These are phyloP conservation scores for Lentinula raphanica DNA, from an alignment of 768 basidiomycete species.

Conservation along the genomic window DNA sequence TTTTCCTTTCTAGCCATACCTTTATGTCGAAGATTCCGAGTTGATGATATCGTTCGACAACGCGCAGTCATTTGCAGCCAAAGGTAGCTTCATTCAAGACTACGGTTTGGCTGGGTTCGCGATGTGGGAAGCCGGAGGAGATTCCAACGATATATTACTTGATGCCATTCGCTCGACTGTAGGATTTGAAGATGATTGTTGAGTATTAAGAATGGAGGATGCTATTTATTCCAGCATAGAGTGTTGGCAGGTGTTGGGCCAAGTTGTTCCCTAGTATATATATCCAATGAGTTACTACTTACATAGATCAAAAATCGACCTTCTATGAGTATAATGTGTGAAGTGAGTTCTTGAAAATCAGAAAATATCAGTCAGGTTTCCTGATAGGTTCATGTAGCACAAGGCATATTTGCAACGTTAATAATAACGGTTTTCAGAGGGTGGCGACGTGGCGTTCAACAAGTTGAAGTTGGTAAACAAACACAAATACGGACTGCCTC, in stretches of 20 bases:
- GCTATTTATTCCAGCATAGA: neutral
- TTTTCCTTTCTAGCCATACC: conserved; percentile 31
- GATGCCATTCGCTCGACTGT: conserved; percentile 28
- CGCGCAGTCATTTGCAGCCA: conserved; percentile 39
- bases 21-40: conserved; percentile 34
- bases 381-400: too few relatives aligned
- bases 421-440: too few relatives aligned
- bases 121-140: conserved; percentile 72
- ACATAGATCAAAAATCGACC: too few relatives aligned
- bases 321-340: too few relatives aligned
- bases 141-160: conserved; percentile 43
- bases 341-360: too few relatives aligned
- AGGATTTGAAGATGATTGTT: conserved; percentile 10
- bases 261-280: too few relatives aligned
- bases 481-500: too few relatives aligned
- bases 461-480: too few relatives aligned
- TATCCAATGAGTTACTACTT: too few relatives aligned
- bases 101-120: conserved; percentile 55
- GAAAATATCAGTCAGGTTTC: too few relatives aligned
- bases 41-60: conserved; percentile 50
- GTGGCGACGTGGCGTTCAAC: too few relatives aligned
- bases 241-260: neutral
- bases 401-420: too few relatives aligned
- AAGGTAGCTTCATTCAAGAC: conserved; percentile 54
- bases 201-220: neutral